Evolutionary conservation across 1,284 basidiomycete genomes (phyloP).

Genomic region (Ganoderma sinense): DNA sequence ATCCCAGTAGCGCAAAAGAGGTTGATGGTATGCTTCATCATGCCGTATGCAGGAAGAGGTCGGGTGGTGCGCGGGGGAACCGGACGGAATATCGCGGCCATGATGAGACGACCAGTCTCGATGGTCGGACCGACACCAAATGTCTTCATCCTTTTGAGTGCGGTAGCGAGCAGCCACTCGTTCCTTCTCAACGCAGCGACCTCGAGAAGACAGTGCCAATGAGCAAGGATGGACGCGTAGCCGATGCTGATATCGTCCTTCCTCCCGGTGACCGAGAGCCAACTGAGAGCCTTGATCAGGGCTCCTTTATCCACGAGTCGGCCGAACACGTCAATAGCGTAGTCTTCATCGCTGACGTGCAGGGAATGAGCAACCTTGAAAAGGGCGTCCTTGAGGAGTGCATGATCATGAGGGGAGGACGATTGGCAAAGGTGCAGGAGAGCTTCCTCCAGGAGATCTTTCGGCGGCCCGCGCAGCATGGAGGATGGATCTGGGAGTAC

Average conservation of each 20-base stretch:
- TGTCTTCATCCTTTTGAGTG: constrained; percentile 20
- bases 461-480: not conserved
- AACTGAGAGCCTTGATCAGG: constrained; percentile 38
- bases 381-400: constrained; percentile 6
- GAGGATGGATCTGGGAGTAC: not conserved
- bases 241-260: constrained; percentile 51
- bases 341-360: not conserved
- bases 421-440: constrained; percentile 14
- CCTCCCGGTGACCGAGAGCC: constrained; percentile 56
- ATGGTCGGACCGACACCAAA: constrained; percentile 14
- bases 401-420: constrained; percentile 1
- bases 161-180: constrained; percentile 6
- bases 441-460: constrained; percentile 8
- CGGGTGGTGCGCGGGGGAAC: not conserved
- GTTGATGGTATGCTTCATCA: constrained; percentile 27
- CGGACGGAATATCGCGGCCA: constrained; percentile 25
- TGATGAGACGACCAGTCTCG: constrained; percentile 24
- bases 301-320: constrained; percentile 16
- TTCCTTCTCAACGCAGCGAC: constrained; percentile 39
- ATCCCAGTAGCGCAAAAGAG: constrained; percentile 2
- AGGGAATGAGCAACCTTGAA: constrained; percentile 5
- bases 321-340: constrained; percentile 31
- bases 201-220: constrained; percentile 58
- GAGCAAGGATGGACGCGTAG: constrained; percentile 3
- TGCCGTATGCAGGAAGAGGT: constrained; percentile 15